Conservation (phyloP, 352 stramenopile genomes). For the Pythium periplocum region DNA sequence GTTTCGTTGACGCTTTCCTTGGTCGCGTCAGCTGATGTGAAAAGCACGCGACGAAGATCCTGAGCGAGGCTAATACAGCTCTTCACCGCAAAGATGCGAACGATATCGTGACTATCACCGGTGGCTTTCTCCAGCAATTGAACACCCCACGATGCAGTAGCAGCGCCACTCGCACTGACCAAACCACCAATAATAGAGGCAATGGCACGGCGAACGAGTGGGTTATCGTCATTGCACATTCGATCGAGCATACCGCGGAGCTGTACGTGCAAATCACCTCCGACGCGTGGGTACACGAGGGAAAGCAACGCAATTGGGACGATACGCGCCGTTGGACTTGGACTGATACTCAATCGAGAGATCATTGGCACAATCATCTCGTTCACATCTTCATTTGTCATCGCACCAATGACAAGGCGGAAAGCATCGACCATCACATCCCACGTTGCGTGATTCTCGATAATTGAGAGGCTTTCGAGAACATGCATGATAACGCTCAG, state of each 20-base stretch:
- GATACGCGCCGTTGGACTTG: constrained; percentile 78
- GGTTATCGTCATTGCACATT: constrained; percentile 84
- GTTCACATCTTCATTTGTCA: constrained; percentile 56
- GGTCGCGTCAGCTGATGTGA: constrained; percentile 10
- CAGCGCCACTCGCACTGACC: constrained; percentile 40
- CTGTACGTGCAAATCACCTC: constrained; percentile 71
- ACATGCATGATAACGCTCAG: constrained; percentile 76
- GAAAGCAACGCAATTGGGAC: constrained; percentile 72
- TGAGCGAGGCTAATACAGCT: constrained; percentile 68
- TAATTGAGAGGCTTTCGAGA: constrained; percentile 83
- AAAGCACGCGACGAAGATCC: constrained; percentile 48
- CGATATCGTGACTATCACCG: constrained; percentile 81
- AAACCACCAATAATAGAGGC: constrained; percentile 81
- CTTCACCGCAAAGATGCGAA: constrained; percentile 85
- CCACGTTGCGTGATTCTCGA: constrained; percentile 87
- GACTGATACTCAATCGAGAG: constrained; percentile 75
- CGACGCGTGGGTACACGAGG: constrained; percentile 68
- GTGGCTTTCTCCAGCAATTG: constrained; percentile 78
- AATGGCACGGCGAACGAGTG: constrained; percentile 75
- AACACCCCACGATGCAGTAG: constrained; percentile 62
- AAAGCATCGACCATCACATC: constrained; percentile 85
- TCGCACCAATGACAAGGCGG: constrained; percentile 57
- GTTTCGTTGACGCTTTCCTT: constrained; percentile 23
- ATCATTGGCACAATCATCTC: constrained; percentile 76
- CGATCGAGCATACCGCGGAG: constrained; percentile 84